A percentile compares a stretch with the other conserved stretches of the same genome.
Conservation (phyloP, 2,329 filamentous ascomycete species). For the Didymella sp. region DNA sequence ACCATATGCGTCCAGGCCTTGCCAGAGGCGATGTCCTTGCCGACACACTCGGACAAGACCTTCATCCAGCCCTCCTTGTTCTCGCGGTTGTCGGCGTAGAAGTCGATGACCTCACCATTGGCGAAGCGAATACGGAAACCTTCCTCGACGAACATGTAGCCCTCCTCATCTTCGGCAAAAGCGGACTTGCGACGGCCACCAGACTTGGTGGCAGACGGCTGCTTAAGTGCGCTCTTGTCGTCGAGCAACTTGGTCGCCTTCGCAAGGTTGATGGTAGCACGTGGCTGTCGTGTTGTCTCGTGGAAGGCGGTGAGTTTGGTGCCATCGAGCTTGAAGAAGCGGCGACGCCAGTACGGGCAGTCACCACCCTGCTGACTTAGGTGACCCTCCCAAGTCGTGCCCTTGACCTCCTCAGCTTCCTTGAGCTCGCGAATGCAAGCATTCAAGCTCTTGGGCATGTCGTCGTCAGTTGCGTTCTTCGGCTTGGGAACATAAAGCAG, state of each 20-base stretch:
- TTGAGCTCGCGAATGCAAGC: constrained; percentile 92
- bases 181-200: constrained; percentile 88
- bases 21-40: constrained; percentile 59
- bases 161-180: constrained; percentile 97
- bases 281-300: constrained; percentile 91
- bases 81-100: constrained; percentile 87
- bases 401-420: constrained; percentile 81
- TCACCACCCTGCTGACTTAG: constrained; percentile 97
- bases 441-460: constrained; percentile 99
- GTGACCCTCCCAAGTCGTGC: constrained; percentile 83
- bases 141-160: constrained; percentile 99
- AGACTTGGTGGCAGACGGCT: constrained; percentile 76
- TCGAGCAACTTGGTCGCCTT: constrained; percentile 95
- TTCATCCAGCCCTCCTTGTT: constrained; percentile 97
- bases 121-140: constrained; percentile 98
- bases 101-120: constrained; percentile 98
- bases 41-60: constrained; percentile 75
- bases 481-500: constrained; percentile 94
- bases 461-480: constrained; percentile 83
- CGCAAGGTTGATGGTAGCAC: constrained; percentile 93
- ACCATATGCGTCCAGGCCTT: constrained; percentile 70
- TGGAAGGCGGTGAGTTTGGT: constrained; percentile 95
- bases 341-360: constrained; percentile 98
- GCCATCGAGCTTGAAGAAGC: constrained; percentile 93
- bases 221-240: constrained; percentile 81